Conservation (phyloP, 768 basidiomycete genomes). For the Podaxis mareebaensis region DNA sequence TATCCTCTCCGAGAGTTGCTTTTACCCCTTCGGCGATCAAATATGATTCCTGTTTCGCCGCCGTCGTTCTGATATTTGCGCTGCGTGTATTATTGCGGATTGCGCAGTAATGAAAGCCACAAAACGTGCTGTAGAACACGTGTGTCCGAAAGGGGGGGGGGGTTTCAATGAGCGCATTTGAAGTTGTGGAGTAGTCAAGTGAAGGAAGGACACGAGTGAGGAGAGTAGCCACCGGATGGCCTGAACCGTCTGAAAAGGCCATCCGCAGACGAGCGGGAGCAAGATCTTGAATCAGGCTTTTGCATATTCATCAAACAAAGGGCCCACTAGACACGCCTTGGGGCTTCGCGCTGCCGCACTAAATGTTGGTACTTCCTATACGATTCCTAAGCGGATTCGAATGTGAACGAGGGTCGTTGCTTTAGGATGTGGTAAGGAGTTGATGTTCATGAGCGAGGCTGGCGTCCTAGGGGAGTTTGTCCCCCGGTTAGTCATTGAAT, state of each 20-base stretch:
- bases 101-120: neutral
- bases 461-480: constrained; percentile 55
- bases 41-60: constrained; percentile 29
- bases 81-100: constrained; percentile 24
- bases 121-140: neutral
- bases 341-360: constrained; percentile 53
- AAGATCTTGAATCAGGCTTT: constrained; percentile 44
- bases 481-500: no score
- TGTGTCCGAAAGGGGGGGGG: neutral
- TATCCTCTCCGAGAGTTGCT: constrained; percentile 25
- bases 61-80: constrained; percentile 41
- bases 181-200: neutral
- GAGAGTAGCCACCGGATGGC: no score
- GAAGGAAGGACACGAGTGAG: no score
- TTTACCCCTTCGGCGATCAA: neutral
- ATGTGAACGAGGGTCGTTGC: constrained; percentile 29
- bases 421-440: constrained; percentile 34
- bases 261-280: constrained; percentile 11
- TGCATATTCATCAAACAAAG: constrained; percentile 33
- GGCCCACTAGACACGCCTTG: constrained; percentile 63
- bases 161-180: neutral
- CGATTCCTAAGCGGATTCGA: constrained; percentile 57
- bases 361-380: constrained; percentile 73
- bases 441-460: constrained; percentile 59
- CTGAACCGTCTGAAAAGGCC: neutral